These are phyloP conservation scores for Neurospora sublineolata DNA, from an alignment of 495 filamentous ascomycete genomes.

Conservation along the genomic window DNA sequence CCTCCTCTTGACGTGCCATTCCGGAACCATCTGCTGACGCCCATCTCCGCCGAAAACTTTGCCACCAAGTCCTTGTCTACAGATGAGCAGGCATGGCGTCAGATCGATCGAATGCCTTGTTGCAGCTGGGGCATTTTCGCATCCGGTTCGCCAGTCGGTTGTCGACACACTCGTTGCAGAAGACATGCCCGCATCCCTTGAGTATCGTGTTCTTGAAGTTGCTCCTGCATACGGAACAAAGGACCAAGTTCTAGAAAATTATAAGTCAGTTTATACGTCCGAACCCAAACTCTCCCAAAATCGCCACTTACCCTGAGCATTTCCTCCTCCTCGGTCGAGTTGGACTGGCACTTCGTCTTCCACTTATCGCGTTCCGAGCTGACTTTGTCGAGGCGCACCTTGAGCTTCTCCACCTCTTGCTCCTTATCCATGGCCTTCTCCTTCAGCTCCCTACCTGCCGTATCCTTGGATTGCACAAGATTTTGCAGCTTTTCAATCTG, in stretches of 20 bases:
- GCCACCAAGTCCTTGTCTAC: conserved; percentile 1
- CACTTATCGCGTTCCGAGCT: conserved; percentile 67
- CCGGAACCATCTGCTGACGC: not conserved
- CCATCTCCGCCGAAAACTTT: too few species aligned
- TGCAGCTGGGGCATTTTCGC: conserved; percentile 90
- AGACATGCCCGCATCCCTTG: conserved; percentile 91
- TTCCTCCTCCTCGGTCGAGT: conserved; percentile 70
- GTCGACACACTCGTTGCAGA: conserved; percentile 82
- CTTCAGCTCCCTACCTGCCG: conserved; percentile 45
- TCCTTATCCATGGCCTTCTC: conserved; percentile 51
- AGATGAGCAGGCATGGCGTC: conserved; percentile 62
- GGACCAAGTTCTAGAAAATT: conserved; percentile 56
- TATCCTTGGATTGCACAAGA: conserved; percentile 62
- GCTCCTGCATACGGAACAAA: conserved; percentile 78
- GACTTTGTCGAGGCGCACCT: conserved; percentile 59
- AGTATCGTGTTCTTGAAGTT: conserved; percentile 91
- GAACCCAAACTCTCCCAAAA: not conserved
- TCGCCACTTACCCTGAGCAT: conserved; percentile 60
- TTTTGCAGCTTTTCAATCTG: conserved; percentile 68
- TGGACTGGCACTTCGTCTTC: conserved; percentile 69
- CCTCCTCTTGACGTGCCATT: not conserved
- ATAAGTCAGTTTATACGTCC: not conserved
- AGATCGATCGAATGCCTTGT: conserved; percentile 74
- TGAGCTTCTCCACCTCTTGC: conserved; percentile 59
- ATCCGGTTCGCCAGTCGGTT: conserved; percentile 76